Evolutionary conservation across 257 asterid species (phyloP), one percentile per base, ranked within the genome.

Genomic region (Solanum tacnaense): DNA sequence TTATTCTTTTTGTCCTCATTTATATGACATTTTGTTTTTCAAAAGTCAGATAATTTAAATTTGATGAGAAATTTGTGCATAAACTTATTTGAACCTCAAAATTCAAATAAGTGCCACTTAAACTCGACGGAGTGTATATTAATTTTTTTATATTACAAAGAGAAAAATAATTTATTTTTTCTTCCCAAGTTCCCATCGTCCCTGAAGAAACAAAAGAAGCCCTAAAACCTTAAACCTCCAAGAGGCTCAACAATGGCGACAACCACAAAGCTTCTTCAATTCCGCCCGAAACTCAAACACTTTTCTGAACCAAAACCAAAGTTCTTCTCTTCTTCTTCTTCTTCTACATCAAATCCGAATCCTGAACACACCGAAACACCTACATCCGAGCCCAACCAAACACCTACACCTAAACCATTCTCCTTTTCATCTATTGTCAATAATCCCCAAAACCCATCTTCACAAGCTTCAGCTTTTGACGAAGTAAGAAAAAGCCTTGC

Each of bases 401-500:
- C 34, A 1, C 85, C 85, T 58, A 46, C 85, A 16, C 27, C 39
- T 23, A 78, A 78, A 34, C 72, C 74, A 2, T 12, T 78, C 32
- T 67, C 75, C 16, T 60, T 60, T 87, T 29, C 89, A 44, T 38
- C 65, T 20, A 73, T 81, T 7, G 12, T 75, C 35, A 85, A 5
- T 74, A 27, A 6, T 10, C 36, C 38, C 9, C 85, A 56, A 12
- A 82, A 25, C 15, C 44, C 79, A 4, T 60, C 88, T 74, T 23
- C 72, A 36, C 70, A 75, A 23, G 0, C 23, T 13, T 15, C 21
- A 10, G 34, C 31, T 20, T 7, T 56, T 7, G 88, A 76, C 15
- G 79, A 89, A 46, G 90, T 88, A 38, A 29, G 32, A 0, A 90
- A 74, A 52, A 84, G 82, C 13, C 87, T 92, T 12, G 41, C 88